Percentiles rank a stretch among this genome's conserved stretches.
Evolutionary conservation across 1,284 basidiomycete genomes (phyloP).

Genomic region (Boletus smithii): DNA sequence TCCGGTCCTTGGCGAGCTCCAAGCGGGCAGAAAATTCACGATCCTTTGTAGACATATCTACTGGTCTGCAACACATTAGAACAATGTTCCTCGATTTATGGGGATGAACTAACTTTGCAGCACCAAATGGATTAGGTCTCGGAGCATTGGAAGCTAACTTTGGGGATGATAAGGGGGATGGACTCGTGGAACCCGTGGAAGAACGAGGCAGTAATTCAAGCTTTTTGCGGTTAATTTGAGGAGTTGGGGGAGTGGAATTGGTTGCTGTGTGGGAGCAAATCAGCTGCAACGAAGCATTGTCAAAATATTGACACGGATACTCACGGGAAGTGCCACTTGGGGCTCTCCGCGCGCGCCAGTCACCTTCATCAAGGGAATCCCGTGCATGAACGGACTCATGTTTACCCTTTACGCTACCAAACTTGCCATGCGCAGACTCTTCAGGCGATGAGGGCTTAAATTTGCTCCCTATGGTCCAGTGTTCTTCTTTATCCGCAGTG

Average conservation of each 20-base stretch:
- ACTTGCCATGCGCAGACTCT: conserved; percentile 44
- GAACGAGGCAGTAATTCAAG: conserved; percentile 82
- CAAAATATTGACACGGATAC: conserved; percentile 18
- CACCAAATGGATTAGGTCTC: conserved; percentile 78
- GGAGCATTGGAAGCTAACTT: conserved; percentile 52
- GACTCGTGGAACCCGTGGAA: conserved; percentile 53
- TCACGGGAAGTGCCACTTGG: conserved; percentile 48
- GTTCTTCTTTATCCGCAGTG: conserved; percentile 72
- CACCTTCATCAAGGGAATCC: conserved; percentile 50
- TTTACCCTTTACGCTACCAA: conserved; percentile 48
- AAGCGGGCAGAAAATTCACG: conserved; percentile 68
- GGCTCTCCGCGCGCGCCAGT: conserved; percentile 56
- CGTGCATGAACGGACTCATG: conserved; percentile 52
- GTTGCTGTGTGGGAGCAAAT: conserved; percentile 44
- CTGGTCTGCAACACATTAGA: conserved; percentile 54
- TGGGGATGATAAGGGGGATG: conserved; percentile 73
- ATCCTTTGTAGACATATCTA: conserved; percentile 79
- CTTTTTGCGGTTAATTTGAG: conserved; percentile 72
- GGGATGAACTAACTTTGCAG: conserved; percentile 59
- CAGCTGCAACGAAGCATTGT: conserved; percentile 6
- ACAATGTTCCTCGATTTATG: conserved; percentile 3
- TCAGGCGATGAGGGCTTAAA: conserved; percentile 55
- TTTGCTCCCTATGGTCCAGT: conserved; percentile 68
- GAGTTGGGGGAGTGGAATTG: conserved; percentile 74
- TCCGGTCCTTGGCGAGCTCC: conserved; percentile 54